Evolutionary conservation across 2,329 filamentous ascomycete species (phyloP).

Genomic region (Penicillium rolfsii): DNA sequence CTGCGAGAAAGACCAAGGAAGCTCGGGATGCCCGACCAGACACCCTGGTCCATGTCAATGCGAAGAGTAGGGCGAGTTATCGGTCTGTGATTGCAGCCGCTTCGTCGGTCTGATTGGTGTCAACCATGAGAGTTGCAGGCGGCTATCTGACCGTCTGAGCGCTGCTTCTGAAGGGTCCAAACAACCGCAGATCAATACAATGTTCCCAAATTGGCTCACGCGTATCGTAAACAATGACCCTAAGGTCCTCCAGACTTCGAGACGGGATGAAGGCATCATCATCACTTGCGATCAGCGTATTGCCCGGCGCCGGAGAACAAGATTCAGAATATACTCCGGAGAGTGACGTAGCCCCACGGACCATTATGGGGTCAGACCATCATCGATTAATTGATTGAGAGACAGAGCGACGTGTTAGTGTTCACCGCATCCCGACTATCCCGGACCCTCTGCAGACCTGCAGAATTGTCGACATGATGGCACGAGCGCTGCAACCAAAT

Average conservation of each 20-base stretch:
- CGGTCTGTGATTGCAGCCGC: conserved; percentile 15
- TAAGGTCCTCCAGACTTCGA: background rate
- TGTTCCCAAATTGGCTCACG: background rate
- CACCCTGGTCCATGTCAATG: conserved; percentile 10
- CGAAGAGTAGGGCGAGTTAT: background rate
- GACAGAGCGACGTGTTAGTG: background rate
- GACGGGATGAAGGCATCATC: conserved; percentile 12
- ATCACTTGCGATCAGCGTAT: background rate
- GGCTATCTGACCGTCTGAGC: conserved; percentile 12
- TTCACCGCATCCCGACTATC: background rate
- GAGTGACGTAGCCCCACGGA: conserved; percentile 30
- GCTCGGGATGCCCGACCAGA: conserved; percentile 22
- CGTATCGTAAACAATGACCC: conserved; percentile 7
- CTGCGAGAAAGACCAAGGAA: conserved; percentile 8
- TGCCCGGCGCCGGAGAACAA: background rate
- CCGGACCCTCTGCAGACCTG: background rate
- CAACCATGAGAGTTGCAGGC: conserved; percentile 9
- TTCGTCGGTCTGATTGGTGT: conserved; percentile 18
- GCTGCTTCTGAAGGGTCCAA: background rate
- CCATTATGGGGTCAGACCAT: conserved; percentile 17
- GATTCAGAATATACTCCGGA: conserved; percentile 5
- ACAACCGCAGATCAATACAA: background rate
- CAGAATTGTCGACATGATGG: background rate
- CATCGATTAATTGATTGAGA: conserved; percentile 1
- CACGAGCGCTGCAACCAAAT: conserved; percentile 1